phyloP scores from a whole-genome alignment of 1,139 yeast genomes.

The Geotrichum fermentans region DNA sequence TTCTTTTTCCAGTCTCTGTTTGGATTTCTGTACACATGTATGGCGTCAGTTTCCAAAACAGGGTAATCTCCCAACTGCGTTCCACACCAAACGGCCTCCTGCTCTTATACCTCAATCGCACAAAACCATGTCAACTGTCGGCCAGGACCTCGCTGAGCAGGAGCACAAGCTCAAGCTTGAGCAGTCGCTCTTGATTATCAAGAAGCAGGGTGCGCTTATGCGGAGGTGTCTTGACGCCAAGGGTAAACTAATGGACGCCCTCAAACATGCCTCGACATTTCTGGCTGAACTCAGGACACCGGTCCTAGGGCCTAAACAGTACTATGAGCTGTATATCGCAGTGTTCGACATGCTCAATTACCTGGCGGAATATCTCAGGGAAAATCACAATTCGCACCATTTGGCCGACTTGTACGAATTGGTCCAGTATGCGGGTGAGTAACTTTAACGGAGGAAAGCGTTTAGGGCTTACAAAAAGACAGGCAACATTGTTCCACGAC shows the following conservation, averaged over 20 bases:
- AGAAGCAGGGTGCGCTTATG: slow-evolving; percentile 72
- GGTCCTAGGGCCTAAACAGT: slow-evolving; percentile 78
- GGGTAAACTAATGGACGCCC: slow-evolving; percentile 77
- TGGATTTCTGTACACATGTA: too few species aligned
- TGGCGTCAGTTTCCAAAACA: too few species aligned
- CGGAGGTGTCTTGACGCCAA: slow-evolving; percentile 62
- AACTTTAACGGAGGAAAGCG: neutral
- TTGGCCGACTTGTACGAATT: slow-evolving; percentile 87
- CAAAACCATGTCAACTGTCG: slow-evolving; percentile 10
- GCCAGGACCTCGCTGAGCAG: slow-evolving; percentile 10
- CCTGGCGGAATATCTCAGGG: slow-evolving; percentile 60
- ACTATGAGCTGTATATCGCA: slow-evolving; percentile 84
- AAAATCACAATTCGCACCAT: slow-evolving; percentile 67
- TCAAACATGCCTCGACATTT: slow-evolving; percentile 81
- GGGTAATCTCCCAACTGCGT: too few species aligned
- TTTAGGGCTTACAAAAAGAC: neutral
- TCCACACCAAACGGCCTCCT: too few species aligned
- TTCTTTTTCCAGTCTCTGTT: too few species aligned
- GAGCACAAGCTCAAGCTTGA: slow-evolving; percentile 37
- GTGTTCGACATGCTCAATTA: slow-evolving; percentile 78
- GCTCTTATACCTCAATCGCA: neutral
- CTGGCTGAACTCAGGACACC: slow-evolving; percentile 77
- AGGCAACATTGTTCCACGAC: slow-evolving; percentile 75
- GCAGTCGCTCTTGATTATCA: slow-evolving; percentile 53
- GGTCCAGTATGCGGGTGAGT: slow-evolving; percentile 76